Conservation (phyloP, 495 filamentous ascomycete genomes). For the Thermothielavioides terrestris region DNA sequence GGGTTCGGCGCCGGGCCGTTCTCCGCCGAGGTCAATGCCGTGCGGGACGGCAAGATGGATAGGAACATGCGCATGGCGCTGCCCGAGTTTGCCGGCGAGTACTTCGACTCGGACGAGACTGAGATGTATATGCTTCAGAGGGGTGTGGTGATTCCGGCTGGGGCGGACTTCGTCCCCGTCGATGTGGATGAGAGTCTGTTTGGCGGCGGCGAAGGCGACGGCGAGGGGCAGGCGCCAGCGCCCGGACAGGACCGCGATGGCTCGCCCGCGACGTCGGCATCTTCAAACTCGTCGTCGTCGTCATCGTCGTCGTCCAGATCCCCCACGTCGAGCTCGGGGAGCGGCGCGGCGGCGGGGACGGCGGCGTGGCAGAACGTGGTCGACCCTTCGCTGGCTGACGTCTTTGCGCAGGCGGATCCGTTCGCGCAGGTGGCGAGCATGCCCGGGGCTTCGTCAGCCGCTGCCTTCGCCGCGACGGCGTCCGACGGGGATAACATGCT, state of each 20-base stretch:
- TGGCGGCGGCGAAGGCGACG: slow-evolving; percentile 4
- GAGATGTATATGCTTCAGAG: slow-evolving; percentile 57
- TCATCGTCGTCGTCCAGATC: too few species aligned
- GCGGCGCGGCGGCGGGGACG: neutral
- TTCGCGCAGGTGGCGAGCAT: neutral
- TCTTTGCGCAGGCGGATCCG: slow-evolving; percentile 1
- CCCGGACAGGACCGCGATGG: too few species aligned
- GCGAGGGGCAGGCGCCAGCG: neutral
- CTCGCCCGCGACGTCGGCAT: too few species aligned
- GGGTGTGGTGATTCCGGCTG: slow-evolving; percentile 47
- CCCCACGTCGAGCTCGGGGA: too few species aligned
- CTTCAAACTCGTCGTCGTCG: too few species aligned
- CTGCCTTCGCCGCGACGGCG: neutral
- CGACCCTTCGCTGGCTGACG: neutral
- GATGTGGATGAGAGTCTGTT: slow-evolving; percentile 36
- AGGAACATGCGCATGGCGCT: slow-evolving; percentile 35
- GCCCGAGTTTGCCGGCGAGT: slow-evolving; percentile 55
- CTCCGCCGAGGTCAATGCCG: slow-evolving; percentile 13
- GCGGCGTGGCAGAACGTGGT: neutral
- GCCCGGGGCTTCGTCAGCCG: neutral
- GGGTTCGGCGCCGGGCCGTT: slow-evolving; percentile 40
- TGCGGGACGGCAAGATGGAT: slow-evolving; percentile 24
- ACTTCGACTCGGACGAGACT: slow-evolving; percentile 65
- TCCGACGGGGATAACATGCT: neutral
- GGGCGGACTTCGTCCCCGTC: slow-evolving; percentile 44